These are phyloP conservation scores for Gleditsia sinensis DNA, from an alignment of 306 rosid genomes.

Conservation along the genomic window DNA sequence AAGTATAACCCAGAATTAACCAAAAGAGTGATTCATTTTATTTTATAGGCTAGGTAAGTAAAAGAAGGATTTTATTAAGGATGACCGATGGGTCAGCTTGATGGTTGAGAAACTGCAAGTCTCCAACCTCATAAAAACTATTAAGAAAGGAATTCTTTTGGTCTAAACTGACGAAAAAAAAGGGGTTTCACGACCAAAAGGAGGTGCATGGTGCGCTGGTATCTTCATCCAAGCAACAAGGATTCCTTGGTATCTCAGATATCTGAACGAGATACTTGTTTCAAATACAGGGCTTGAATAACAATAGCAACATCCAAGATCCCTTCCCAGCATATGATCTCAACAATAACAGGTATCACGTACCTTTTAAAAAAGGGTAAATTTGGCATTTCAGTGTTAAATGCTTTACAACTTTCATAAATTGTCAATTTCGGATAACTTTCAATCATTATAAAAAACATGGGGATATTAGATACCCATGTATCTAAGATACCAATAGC, in stretches of 20 bases:
- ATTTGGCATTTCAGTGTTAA: not conserved
- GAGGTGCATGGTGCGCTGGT: not conserved
- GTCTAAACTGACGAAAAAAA: not conserved
- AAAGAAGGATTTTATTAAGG: conserved; percentile 26
- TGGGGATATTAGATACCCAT: not conserved
- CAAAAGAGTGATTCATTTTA: not conserved
- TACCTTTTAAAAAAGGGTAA: not conserved
- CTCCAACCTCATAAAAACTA: not conserved
- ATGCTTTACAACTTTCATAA: not conserved
- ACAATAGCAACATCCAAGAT: not conserved
- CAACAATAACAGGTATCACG: not conserved
- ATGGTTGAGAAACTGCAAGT: conserved; percentile 11
- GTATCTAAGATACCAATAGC: not conserved
- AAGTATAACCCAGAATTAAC: conserved; percentile 22
- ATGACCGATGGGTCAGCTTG: conserved; percentile 11
- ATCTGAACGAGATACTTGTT: not conserved
- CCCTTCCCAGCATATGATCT: not conserved
- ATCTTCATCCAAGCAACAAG: not conserved
- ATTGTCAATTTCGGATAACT: not conserved
- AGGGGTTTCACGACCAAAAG: not conserved
- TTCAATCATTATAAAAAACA: not conserved
- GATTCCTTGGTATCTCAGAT: not conserved
- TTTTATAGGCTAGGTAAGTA: not conserved
- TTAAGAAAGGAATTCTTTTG: conserved; percentile 12
- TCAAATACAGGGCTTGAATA: not conserved